Conservation (phyloP, 2,329 filamentous ascomycete genomes). For the Aspergillus ibericus region DNA sequence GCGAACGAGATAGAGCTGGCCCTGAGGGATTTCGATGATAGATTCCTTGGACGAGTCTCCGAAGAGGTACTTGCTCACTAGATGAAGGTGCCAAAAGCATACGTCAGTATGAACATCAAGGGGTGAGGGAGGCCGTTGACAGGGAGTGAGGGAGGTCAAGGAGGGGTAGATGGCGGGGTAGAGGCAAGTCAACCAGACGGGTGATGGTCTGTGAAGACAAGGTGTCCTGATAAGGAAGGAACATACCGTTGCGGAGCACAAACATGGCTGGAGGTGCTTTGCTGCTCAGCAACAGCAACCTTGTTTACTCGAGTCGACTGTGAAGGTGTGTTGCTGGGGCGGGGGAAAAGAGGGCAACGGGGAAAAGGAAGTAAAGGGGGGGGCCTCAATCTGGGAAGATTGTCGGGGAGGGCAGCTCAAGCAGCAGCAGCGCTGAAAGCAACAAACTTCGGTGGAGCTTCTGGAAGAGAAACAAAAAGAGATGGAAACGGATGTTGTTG, state of each 20-base stretch:
- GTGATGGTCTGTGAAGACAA: conserved; percentile 5
- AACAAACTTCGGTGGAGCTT: background rate
- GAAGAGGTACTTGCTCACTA: conserved; percentile 92
- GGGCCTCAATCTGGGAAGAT: background rate
- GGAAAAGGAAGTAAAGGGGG: background rate
- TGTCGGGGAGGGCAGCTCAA: background rate
- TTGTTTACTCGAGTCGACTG: conserved; percentile 16
- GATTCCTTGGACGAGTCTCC: conserved; percentile 85
- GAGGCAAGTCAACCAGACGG: background rate
- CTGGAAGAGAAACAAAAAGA: conserved; percentile 14
- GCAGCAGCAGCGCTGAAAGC: background rate
- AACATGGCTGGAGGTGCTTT: conserved; percentile 48
- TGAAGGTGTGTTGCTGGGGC: conserved; percentile 8
- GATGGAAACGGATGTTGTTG: conserved; percentile 19
- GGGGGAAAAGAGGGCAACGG: conserved; percentile 1
- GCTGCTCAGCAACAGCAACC: conserved; percentile 24
- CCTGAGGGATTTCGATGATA: conserved; percentile 90
- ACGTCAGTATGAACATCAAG: conserved; percentile 1
- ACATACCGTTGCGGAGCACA: conserved; percentile 58
- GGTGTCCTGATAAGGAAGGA: conserved; percentile 18
- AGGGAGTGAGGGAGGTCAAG: background rate
- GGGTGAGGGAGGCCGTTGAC: background rate
- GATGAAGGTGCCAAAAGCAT: background rate
- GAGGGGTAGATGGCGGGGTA: conserved; percentile 25
- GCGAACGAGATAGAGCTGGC: conserved; percentile 94